A percentile compares a stretch with the other conserved stretches of the same genome.
These are phyloP conservation scores for Crithidia sp. DNA, from an alignment of 208 protist genomes.

Conservation along the genomic window DNA sequence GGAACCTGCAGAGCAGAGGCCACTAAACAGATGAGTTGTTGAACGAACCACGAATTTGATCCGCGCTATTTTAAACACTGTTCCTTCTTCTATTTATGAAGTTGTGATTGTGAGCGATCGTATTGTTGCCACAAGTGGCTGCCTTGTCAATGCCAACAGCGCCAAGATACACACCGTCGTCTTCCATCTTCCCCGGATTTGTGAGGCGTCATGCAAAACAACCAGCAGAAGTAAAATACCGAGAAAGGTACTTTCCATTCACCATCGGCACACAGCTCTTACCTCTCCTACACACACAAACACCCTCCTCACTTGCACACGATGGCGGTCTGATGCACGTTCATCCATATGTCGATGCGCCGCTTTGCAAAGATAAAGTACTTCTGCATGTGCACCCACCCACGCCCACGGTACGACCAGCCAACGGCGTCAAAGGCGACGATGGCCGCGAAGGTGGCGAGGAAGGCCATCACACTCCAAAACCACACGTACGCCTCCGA, in stretches of 20 bases:
- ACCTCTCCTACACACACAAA: not conserved
- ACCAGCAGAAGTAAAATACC: too few relatives aligned
- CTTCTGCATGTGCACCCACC: constrained; percentile 86
- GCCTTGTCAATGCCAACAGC: too few relatives aligned
- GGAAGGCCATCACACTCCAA: constrained; percentile 72
- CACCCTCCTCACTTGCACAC: constrained; percentile 1
- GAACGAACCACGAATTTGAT: too few relatives aligned
- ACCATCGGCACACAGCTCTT: too few relatives aligned
- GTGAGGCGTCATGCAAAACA: too few relatives aligned
- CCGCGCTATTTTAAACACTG: too few relatives aligned
- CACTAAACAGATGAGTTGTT: too few relatives aligned
- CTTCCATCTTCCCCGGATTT: too few relatives aligned
- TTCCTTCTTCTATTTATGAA: not conserved
- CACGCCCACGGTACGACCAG: constrained; percentile 44
- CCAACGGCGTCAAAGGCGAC: constrained; percentile 50
- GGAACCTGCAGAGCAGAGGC: too few relatives aligned
- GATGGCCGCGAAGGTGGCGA: constrained; percentile 40
- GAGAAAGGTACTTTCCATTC: too few relatives aligned
- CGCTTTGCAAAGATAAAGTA: constrained; percentile 80
- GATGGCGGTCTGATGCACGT: constrained; percentile 57
- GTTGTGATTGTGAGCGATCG: not conserved
- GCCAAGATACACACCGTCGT: too few relatives aligned
- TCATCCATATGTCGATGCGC: constrained; percentile 65
- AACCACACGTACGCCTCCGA: constrained; percentile 66
- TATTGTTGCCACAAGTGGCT: too few relatives aligned